Evolutionary conservation across 371 early-diverging fungal genomes (phyloP), one percentile per base, ranked within the genome.

Genomic region (Mortierella sp.): DNA sequence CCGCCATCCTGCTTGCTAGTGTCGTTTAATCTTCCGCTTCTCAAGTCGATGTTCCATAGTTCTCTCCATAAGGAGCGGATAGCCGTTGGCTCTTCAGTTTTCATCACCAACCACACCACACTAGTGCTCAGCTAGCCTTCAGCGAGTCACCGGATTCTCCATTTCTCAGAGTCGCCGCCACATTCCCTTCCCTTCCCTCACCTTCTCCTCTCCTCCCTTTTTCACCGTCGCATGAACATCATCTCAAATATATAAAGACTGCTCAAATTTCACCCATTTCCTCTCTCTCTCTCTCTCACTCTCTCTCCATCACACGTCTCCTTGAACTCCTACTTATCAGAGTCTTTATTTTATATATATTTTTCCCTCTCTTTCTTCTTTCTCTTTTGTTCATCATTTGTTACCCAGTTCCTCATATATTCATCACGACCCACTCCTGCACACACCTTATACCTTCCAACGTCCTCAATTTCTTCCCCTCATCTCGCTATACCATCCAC

Each of bases 401-500:
- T 22, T 39, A 60, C 35, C 61, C 5, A 24, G 10, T 57, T 30
- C 58, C 54, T 55, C 54, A 40, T n/a, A 30, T 35, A 5, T 37
- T n/a, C 35, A 55, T 67, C 47, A 43, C 68, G 68, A 32, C 62
- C 61, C 43, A 70, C 70, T 40, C 43, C 57, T 10, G 24, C 11
- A 11, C 40, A 26, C 40, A 20, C 37, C 22, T 14, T 43, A 24
- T 28, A 11, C 61, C 39, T 35, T 35, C 35, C 1, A 35, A 35
- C 35, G 35, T 35, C 6, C 35, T 35, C 35, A 35, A 8, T 35
- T 8, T 35, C 35, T 52, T 24, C 22, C 22, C 9, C 18, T 52
- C 22, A 52, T 52, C 24, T 52, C 12, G 22, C 9, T 22, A 9
- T 52, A 52, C 52, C 45, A 52, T n/a, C 22, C 18, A 52, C 24